Conservation (phyloP, 441 rosid genomes). For the Jatropha podagrica region DNA sequence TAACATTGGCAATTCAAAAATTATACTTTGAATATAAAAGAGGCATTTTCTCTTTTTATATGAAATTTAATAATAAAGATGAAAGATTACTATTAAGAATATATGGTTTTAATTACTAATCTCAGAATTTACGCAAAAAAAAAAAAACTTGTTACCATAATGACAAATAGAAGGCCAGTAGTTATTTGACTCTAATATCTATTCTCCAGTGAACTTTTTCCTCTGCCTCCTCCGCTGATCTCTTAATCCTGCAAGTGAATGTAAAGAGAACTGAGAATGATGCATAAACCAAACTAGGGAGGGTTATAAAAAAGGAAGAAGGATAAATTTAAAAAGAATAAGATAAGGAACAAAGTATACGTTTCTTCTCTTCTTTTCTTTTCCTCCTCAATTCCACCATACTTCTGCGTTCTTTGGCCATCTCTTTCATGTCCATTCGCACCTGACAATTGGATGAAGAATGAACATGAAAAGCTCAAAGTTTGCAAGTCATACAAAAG, state of each 20-base stretch:
- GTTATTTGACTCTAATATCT: neutral
- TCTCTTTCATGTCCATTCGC: slow-evolving; percentile 50
- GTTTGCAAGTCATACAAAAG: neutral
- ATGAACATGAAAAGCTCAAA: neutral
- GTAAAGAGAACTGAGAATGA: neutral
- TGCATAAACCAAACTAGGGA: neutral
- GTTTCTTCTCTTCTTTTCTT: slow-evolving; percentile 83
- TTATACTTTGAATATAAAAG: too few relatives aligned
- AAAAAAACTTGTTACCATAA: too few relatives aligned
- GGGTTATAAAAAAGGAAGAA: neutral
- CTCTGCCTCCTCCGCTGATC: slow-evolving; percentile 76
- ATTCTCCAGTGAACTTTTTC: slow-evolving; percentile 37
- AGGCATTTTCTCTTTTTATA: too few relatives aligned
- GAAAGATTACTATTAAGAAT: too few relatives aligned
- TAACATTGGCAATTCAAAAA: too few relatives aligned
- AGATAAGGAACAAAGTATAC: slow-evolving; percentile 26
- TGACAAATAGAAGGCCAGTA: too few relatives aligned
- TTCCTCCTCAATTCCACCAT: slow-evolving; percentile 53
- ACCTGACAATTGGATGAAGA: slow-evolving; percentile 38
- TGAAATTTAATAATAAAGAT: too few relatives aligned
- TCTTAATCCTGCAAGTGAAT: slow-evolving; percentile 51
- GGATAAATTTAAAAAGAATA: neutral
- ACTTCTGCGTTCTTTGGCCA: slow-evolving; percentile 51
- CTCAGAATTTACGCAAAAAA: too few relatives aligned
- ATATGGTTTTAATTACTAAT: too few relatives aligned